Evolutionary conservation across 345 rosid genomes (phyloP).

Genomic region (Eucalyptus pauciflora): DNA sequence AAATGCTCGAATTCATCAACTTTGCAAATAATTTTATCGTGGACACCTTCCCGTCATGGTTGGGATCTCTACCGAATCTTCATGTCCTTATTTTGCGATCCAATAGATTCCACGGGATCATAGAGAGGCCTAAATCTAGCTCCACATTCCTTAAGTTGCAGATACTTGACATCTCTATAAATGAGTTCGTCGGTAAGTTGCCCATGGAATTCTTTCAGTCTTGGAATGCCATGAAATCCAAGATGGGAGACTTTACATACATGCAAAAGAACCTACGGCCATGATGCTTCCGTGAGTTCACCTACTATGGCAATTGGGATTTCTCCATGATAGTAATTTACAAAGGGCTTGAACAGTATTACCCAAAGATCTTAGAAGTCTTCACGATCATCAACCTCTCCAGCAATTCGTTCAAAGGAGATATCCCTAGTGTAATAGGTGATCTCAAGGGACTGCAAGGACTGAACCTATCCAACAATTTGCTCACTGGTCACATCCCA

Average conservation of each 20-base stretch:
- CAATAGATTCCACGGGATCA: background rate
- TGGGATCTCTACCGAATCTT: background rate
- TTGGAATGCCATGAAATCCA: slow-evolving; percentile 10
- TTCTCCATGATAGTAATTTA: too few species aligned
- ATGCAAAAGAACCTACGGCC: too few species aligned
- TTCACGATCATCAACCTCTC: too few species aligned
- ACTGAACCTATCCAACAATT: too few species aligned
- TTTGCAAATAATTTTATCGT: background rate
- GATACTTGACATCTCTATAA: background rate
- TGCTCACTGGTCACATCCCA: too few species aligned
- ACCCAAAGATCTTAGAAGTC: too few species aligned
- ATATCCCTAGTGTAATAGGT: too few species aligned
- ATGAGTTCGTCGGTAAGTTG: background rate
- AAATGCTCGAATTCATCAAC: background rate
- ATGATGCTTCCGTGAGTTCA: too few species aligned
- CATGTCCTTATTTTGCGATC: background rate
- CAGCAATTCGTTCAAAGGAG: too few species aligned
- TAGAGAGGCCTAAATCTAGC: background rate
- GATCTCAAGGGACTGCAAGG: too few species aligned
- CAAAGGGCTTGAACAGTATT: too few species aligned
- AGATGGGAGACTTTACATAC: background rate
- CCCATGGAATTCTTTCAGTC: background rate
- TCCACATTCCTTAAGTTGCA: background rate
- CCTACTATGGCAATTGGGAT: too few species aligned
- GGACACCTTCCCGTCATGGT: background rate